Evolutionary conservation across 1,284 basidiomycete genomes (phyloP), one percentile per base, ranked within the genome.

Genomic region (Xerocomus cyaneibrunnescens): DNA sequence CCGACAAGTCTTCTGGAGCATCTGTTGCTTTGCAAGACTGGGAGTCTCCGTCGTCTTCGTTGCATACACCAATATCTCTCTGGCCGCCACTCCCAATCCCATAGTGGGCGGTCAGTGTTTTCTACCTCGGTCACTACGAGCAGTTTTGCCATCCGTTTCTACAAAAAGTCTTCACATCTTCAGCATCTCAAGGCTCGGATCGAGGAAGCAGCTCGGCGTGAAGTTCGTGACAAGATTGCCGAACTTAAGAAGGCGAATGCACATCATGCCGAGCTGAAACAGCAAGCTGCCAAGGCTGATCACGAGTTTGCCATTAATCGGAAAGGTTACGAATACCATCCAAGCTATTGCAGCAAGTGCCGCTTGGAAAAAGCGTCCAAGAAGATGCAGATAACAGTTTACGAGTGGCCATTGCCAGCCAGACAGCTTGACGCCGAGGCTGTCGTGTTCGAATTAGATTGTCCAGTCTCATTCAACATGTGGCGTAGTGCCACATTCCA

Each of bases 361-460:
- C 2, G 3, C 1, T 54, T 71, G 3, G 48, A 68, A 31, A 30
- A 37, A 1, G 13, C 62, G 38, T 60, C 64, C 0, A 25, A 19
- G 0, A 32, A 8, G 0, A 57, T 80, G 59, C 10, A 35, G 0
- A 79, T 82, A 34, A 3, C 37, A 0, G 57, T 76, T 4, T 63
- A 77, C 39, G 80, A 83, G 45, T 80, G 78, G 80, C 79, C 79
- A 0, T 58, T 83, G 28, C 77, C 80, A 0, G 30, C 50, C 0
- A 40, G 62, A 9, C 3, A 25, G 3, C 34, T 63, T 1, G 25
- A 48, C 1, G 70, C 69, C 0, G 59, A 70, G 44, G 55, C 52
- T 0, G 67, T 71, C 0, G 64, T 81, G 0, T 81, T 83, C 42
- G 80, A 83, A 48, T 52, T 80, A 2, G 45, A 57, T 4, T 70